Conservation (phyloP, 805 yeast species). For the Brettanomyces anomalus region DNA sequence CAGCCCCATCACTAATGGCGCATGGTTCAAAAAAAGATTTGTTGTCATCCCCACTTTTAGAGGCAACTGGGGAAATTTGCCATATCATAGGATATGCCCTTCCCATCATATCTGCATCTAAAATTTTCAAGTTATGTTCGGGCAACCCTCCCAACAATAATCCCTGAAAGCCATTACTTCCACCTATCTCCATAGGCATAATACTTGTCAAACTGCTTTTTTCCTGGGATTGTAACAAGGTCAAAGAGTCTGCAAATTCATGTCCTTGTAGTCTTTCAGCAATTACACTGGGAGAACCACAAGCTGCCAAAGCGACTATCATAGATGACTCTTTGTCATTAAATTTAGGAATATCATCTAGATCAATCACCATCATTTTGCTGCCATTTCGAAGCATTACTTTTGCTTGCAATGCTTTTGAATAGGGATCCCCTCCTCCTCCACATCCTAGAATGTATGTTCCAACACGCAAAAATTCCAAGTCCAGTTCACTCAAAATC, state of each 20-base stretch:
- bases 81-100: conserved; percentile 38
- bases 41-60: conserved; percentile 9
- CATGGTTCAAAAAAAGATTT: conserved; percentile 13
- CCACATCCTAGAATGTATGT: conserved; percentile 40
- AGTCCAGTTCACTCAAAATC: conserved; percentile 31
- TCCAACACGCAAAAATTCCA: conserved; percentile 36
- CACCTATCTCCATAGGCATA: conserved; percentile 35
- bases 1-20: conserved; percentile 31
- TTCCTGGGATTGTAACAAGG: conserved; percentile 20
- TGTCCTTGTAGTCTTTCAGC: conserved; percentile 33
- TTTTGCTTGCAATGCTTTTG: conserved; percentile 27
- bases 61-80: conserved; percentile 30
- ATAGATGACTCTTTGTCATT: conserved; percentile 20
- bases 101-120: conserved; percentile 41
- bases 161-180: conserved; percentile 32
- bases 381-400: conserved; percentile 28
- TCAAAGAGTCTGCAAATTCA: conserved; percentile 27
- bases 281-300: conserved; percentile 41
- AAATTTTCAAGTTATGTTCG: conserved; percentile 16
- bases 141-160: conserved; percentile 17
- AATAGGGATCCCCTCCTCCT: conserved; percentile 43
- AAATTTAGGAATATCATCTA: conserved; percentile 22
- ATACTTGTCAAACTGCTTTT: conserved; percentile 23
- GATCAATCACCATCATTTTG: conserved; percentile 26
- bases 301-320: conserved; percentile 28